Evolutionary conservation across 257 asterid species (phyloP).

Genomic region (Oldenlandia corymbosa): DNA sequence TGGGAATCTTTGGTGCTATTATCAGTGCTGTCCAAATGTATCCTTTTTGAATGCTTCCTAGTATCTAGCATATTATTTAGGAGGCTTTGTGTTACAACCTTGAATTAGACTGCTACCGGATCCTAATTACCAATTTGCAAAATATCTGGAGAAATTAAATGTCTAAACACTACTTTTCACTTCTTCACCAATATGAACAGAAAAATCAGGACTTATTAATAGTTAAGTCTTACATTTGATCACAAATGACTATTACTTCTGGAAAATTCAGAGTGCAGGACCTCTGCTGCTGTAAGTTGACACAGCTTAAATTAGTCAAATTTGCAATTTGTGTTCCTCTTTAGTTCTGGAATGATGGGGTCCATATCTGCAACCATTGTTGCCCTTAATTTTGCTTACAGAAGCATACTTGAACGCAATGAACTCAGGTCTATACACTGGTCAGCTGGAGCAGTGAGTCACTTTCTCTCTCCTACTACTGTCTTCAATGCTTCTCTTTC

Average conservation of each 20-base stretch:
- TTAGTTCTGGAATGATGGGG: background rate
- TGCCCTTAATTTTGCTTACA: constrained; percentile 43
- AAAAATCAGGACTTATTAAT: background rate
- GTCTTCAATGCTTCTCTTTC: constrained; percentile 3
- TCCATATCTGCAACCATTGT: background rate
- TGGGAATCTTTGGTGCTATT: constrained; percentile 90
- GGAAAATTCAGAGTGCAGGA: background rate
- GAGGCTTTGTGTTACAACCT: background rate
- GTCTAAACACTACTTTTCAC: background rate
- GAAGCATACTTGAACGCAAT: constrained; percentile 71
- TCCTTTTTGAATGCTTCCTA: constrained; percentile 22
- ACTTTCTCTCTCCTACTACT: constrained; percentile 11
- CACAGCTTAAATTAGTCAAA: background rate
- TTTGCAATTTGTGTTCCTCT: background rate
- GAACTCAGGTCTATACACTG: constrained; percentile 78
- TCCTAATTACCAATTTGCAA: background rate
- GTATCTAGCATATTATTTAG: background rate
- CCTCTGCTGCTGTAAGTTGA: background rate
- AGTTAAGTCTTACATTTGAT: background rate
- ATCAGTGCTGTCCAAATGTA: constrained; percentile 88
- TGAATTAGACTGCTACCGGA: background rate
- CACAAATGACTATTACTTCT: background rate
- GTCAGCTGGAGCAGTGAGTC: constrained; percentile 75
- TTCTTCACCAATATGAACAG: background rate
- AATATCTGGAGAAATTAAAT: background rate